These are phyloP conservation scores for Suillus fuscotomentosus DNA, from an alignment of 768 basidiomycete genomes.

Conservation along the genomic window DNA sequence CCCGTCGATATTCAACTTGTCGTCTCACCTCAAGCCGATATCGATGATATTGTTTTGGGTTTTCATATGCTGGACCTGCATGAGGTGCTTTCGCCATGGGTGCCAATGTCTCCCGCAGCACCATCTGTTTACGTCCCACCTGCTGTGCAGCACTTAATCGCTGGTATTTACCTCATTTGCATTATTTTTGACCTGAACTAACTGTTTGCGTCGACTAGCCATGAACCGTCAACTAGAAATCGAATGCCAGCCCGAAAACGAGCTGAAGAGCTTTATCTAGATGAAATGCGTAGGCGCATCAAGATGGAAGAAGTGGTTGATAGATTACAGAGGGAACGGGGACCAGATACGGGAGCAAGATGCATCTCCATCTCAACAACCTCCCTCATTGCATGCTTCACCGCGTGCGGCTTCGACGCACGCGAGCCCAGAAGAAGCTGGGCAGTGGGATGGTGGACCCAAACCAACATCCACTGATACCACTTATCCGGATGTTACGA, in stretches of 20 bases:
- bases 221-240: constrained; percentile 35
- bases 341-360: background rate
- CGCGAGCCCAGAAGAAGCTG: background rate
- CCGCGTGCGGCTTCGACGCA: background rate
- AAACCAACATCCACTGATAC: background rate
- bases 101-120: constrained; percentile 17
- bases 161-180: constrained; percentile 23
- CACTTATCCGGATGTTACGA: background rate
- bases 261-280: constrained; percentile 30
- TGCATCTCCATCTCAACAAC: background rate
- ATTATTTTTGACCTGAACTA: background rate
- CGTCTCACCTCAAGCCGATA: background rate
- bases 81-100: constrained; percentile 35
- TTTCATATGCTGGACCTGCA: constrained; percentile 35
- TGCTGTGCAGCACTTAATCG: constrained; percentile 32
- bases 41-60: constrained; percentile 9
- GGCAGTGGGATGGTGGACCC: background rate
- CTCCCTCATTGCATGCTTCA: background rate
- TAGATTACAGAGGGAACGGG: constrained; percentile 14
- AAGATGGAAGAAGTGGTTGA: constrained; percentile 26
- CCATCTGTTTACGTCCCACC: constrained; percentile 35
- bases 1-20: background rate
- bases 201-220: constrained; percentile 10
- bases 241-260: constrained; percentile 32
- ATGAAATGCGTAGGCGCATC: constrained; percentile 31